Evolutionary conservation across 139 green algal genomes (phyloP).

Genomic region (Picochlorum costavermella): DNA sequence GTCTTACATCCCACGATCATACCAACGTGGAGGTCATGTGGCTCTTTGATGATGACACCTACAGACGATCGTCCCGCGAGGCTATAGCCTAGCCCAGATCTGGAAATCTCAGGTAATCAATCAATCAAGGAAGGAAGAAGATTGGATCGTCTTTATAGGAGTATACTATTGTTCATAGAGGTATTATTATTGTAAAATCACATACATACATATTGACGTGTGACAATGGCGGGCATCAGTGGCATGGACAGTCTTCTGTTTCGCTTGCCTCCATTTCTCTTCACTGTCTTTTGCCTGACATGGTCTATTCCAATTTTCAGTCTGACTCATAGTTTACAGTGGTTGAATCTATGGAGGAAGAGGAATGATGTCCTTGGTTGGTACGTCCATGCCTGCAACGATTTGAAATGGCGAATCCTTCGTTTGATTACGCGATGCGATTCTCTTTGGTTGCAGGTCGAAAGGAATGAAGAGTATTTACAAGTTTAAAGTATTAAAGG

Average conservation of each 20-base stretch:
- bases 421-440: background rate
- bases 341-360: slow-evolving; percentile 31
- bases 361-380: slow-evolving; percentile 55
- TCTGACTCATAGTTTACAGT: slow-evolving; percentile 36
- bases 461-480: slow-evolving; percentile 30
- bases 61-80: no score
- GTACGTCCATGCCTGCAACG: slow-evolving; percentile 17
- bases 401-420: slow-evolving; percentile 8
- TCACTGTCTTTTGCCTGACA: slow-evolving; percentile 38
- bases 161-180: no score
- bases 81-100: no score
- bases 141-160: no score
- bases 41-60: no score
- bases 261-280: slow-evolving; percentile 20
- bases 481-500: slow-evolving; percentile 29
- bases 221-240: no score
- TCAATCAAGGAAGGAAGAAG: no score
- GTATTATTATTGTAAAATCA: no score
- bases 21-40: no score
- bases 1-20: no score
- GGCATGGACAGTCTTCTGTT: background rate
- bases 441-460: slow-evolving; percentile 29
- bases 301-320: slow-evolving; percentile 44
- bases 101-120: no score
- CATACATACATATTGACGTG: no score